A percentile compares a stretch with the other conserved stretches of the same genome.
Conservation (phyloP, 2,329 filamentous ascomycete species). For the Fusarium luffae region DNA sequence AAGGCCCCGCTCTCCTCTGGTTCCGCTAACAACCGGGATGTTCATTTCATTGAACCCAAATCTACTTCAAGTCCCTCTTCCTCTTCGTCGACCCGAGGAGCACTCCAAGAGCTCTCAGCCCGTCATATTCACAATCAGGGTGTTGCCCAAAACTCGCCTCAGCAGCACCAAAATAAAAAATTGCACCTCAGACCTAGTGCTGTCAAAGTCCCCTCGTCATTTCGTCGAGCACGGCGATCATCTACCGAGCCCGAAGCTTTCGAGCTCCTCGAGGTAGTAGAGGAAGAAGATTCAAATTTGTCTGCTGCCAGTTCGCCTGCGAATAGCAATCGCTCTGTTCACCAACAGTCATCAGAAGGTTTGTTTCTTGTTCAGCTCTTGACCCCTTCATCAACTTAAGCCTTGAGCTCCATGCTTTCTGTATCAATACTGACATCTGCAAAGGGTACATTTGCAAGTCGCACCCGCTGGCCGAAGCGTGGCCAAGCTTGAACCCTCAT, state of each 20-base stretch:
- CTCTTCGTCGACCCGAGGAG: slow-evolving; percentile 30
- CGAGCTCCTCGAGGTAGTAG: slow-evolving; percentile 49
- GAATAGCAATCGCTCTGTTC: neutral
- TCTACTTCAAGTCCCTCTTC: slow-evolving; percentile 28
- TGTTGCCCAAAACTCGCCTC: slow-evolving; percentile 25
- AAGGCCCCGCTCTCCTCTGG: slow-evolving; percentile 23
- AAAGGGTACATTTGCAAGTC: slow-evolving; percentile 17
- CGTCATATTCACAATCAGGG: slow-evolving; percentile 43
- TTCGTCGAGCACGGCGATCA: slow-evolving; percentile 47
- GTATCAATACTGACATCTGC: slow-evolving; percentile 26
- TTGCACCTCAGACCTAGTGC: slow-evolving; percentile 20
- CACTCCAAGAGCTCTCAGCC: slow-evolving; percentile 46
- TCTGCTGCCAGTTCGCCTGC: slow-evolving; percentile 14
- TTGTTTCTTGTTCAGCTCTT: slow-evolving; percentile 6
- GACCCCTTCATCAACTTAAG: neutral
- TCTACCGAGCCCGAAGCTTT: slow-evolving; percentile 49
- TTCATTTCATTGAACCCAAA: slow-evolving; percentile 32
- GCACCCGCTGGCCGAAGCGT: slow-evolving; percentile 44
- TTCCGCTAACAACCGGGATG: slow-evolving; percentile 29
- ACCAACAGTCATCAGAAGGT: slow-evolving; percentile 29
- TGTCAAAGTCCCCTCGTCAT: slow-evolving; percentile 21
- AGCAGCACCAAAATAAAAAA: slow-evolving; percentile 11
- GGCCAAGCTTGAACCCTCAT: slow-evolving; percentile 49
- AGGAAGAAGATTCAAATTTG: slow-evolving; percentile 47
- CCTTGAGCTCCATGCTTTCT: neutral